Conservation (phyloP, 495 filamentous ascomycete species). For the Opeltia flavorubescens region DNA sequence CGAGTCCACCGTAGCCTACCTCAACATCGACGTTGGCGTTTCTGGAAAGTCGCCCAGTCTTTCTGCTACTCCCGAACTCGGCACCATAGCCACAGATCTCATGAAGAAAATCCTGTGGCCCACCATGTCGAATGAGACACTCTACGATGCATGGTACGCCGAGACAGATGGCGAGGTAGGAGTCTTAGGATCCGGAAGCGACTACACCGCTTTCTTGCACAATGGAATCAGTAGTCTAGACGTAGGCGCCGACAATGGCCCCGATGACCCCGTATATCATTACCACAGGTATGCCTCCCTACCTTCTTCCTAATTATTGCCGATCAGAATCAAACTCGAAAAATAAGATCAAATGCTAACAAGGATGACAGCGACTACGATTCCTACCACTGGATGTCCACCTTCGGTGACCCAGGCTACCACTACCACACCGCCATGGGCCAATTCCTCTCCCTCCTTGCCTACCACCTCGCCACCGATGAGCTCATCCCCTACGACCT, state of each 20-base stretch:
- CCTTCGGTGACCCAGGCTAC: constrained; percentile 48
- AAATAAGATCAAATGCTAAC: not conserved
- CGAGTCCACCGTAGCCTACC: constrained; percentile 54
- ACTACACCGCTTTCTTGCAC: constrained; percentile 64
- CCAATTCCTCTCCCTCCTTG: constrained; percentile 21
- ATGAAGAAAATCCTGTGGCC: constrained; percentile 64
- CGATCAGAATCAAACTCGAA: too few species aligned
- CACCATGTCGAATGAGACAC: constrained; percentile 63
- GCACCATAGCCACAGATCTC: constrained; percentile 30
- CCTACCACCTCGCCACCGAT: constrained; percentile 22
- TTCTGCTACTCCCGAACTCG: constrained; percentile 1
- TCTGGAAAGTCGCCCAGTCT: constrained; percentile 20
- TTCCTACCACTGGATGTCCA: constrained; percentile 61
- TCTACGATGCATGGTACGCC: constrained; percentile 46
- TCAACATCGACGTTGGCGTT: constrained; percentile 58
- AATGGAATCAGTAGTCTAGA: constrained; percentile 56
- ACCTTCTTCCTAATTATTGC: not conserved
- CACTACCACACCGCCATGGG: constrained; percentile 43
- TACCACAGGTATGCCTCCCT: constrained; percentile 41
- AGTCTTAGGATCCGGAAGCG: constrained; percentile 57
- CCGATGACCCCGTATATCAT: constrained; percentile 46
- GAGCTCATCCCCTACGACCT: constrained; percentile 22
- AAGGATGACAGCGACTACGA: constrained; percentile 49
- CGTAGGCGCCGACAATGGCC: constrained; percentile 37
- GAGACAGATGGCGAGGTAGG: constrained; percentile 44